Evolutionary conservation across 768 basidiomycete genomes (phyloP).

Genomic region (Lactarius indigo): DNA sequence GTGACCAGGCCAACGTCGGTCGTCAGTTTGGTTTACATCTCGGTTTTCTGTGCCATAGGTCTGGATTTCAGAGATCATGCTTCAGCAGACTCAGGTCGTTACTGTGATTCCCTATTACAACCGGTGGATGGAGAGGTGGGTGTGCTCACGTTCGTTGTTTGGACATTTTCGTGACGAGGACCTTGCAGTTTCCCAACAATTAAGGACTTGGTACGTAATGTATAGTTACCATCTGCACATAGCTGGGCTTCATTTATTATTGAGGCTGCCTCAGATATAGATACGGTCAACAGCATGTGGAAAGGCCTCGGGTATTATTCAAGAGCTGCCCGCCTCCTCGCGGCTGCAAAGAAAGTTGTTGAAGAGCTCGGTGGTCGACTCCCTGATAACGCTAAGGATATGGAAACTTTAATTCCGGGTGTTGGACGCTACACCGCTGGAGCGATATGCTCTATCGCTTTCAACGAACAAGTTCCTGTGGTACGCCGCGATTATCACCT

Average conservation of each 20-base stretch:
- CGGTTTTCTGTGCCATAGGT: constrained; percentile 43
- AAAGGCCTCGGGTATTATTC: constrained; percentile 92
- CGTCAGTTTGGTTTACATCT: neutral
- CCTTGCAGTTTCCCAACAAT: constrained; percentile 74
- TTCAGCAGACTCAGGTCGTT: constrained; percentile 91
- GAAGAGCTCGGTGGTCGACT: constrained; percentile 62
- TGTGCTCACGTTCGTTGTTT: constrained; percentile 17
- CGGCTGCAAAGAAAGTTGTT: constrained; percentile 79
- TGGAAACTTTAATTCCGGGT: constrained; percentile 83
- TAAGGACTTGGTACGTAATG: constrained; percentile 55
- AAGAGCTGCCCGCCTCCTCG: constrained; percentile 75
- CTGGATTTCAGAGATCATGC: constrained; percentile 92
- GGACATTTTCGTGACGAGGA: neutral
- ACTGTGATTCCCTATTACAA: constrained; percentile 95
- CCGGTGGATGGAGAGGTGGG: constrained; percentile 79
- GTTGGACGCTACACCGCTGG: constrained; percentile 89
- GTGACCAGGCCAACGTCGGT: constrained; percentile 19
- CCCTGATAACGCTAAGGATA: constrained; percentile 73
- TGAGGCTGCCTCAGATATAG: constrained; percentile 66
- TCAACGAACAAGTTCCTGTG: constrained; percentile 77
- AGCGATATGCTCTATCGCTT: constrained; percentile 82
- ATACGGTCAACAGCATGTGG: constrained; percentile 87
- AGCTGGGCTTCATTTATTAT: constrained; percentile 3
- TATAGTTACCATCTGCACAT: neutral
- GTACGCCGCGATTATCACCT: constrained; percentile 45